These are phyloP conservation scores for Cladosporium oxysporum DNA, from an alignment of 2,329 filamentous ascomycete genomes.

Conservation along the genomic window DNA sequence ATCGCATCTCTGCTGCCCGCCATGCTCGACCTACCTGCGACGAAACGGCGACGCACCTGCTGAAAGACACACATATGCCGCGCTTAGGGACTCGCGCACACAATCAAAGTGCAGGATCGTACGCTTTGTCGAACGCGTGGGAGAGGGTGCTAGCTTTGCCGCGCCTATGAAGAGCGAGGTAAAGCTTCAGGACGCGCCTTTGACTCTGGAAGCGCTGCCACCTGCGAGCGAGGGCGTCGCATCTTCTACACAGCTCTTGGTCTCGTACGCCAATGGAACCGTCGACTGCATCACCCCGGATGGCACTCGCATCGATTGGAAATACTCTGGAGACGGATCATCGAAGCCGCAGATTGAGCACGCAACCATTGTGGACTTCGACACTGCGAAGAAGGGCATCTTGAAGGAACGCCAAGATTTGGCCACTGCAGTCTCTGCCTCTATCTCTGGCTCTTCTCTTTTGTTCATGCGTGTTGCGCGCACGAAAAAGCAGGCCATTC, in stretches of 20 bases:
- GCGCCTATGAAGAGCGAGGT: constrained; percentile 32
- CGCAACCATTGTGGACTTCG: constrained; percentile 33
- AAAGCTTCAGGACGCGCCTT: constrained; percentile 22
- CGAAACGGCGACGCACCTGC: constrained; percentile 44
- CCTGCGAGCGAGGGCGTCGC: constrained; percentile 2
- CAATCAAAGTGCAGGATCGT: constrained; percentile 54
- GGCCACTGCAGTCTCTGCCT: constrained; percentile 15
- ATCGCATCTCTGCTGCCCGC: constrained; percentile 57
- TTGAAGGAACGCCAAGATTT: constrained; percentile 47
- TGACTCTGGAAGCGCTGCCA: constrained; percentile 8
- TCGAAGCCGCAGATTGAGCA: constrained; percentile 6
- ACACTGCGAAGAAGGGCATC: constrained; percentile 45
- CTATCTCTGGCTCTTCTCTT: constrained; percentile 27
- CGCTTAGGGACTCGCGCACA: constrained; percentile 48
- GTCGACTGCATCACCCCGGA: constrained; percentile 33
- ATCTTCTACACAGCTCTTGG: constrained; percentile 25
- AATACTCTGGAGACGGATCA: constrained; percentile 12
- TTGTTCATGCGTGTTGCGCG: constrained; percentile 14
- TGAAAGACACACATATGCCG: constrained; percentile 59
- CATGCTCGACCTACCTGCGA: constrained; percentile 60
- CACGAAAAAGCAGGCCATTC: constrained; percentile 7
- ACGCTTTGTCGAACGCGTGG: constrained; percentile 54
- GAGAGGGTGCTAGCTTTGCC: constrained; percentile 34
- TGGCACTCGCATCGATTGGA: constrained; percentile 16
- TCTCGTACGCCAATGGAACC: constrained; percentile 34